phyloP scores from a whole-genome alignment of 345 rosid genomes.

The Rhizophora apiculata region DNA sequence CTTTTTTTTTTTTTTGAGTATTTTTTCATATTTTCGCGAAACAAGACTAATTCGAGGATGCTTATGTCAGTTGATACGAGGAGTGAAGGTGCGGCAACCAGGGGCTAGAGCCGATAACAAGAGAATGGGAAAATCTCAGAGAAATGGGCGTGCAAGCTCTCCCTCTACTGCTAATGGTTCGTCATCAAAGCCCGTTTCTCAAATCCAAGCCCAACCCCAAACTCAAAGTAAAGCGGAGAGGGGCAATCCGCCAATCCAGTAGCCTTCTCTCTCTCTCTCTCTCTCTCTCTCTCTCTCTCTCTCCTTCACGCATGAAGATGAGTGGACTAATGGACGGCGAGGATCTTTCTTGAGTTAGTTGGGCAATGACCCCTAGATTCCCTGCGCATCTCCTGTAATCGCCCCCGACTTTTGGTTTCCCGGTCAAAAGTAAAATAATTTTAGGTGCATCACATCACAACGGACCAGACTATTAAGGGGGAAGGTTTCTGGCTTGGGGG shows the following conservation, averaged over 20 bases:
- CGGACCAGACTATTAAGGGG: slow-evolving; percentile 11
- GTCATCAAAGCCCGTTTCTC: slow-evolving; percentile 17
- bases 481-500: not conserved
- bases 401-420: slow-evolving; percentile 4
- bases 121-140: slow-evolving; percentile 65
- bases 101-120: slow-evolving; percentile 59
- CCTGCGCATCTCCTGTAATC: not conserved
- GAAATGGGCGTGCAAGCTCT: slow-evolving; percentile 42
- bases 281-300: slow-evolving; percentile 18
- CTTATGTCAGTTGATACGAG: slow-evolving; percentile 69
- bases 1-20: not conserved
- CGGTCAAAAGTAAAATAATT: slow-evolving; percentile 7
- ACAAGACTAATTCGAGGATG: not conserved
- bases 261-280: no score
- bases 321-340: slow-evolving; percentile 32
- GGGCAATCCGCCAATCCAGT: not conserved
- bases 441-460: slow-evolving; percentile 2
- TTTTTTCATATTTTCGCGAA: not conserved
- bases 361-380: slow-evolving; percentile 11
- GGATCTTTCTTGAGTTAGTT: slow-evolving; percentile 2
- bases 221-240: slow-evolving; percentile 16
- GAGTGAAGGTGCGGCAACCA: slow-evolving; percentile 91
- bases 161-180: slow-evolving; percentile 14
- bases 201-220: slow-evolving; percentile 6
- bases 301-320: slow-evolving; percentile 43